Evolutionary conservation across 306 rosid genomes (phyloP).

Genomic region (Cercis canadensis): DNA sequence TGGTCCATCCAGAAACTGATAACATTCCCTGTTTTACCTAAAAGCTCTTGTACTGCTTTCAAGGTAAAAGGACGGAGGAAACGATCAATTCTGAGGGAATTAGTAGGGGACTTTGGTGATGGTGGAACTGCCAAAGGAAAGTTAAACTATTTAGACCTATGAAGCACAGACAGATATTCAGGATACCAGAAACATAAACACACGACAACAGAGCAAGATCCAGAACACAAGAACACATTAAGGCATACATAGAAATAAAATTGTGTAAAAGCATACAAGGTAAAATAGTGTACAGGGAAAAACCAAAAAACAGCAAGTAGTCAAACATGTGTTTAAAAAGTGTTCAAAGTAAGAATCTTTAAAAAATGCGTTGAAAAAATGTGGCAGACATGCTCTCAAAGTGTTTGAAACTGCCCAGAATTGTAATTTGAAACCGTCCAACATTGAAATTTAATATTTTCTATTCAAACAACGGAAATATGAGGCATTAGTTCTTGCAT

Average conservation of each 20-base stretch:
- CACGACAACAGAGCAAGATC: conserved; percentile 5
- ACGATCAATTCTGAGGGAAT: conserved; percentile 80
- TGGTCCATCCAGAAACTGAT: conserved; percentile 98
- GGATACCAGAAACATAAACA: neutral
- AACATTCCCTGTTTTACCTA: conserved; percentile 83
- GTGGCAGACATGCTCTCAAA: conserved; percentile 4
- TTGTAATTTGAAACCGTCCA: neutral
- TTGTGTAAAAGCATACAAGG: neutral
- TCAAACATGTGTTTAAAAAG: too few species aligned
- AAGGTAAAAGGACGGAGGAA: conserved; percentile 97
- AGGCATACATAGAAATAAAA: conserved; percentile 11
- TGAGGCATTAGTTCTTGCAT: neutral
- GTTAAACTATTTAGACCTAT: conserved; percentile 19
- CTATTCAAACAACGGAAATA: neutral
- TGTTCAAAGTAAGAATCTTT: conserved; percentile 8
- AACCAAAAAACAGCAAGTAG: too few species aligned
- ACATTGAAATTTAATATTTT: conserved; percentile 19
- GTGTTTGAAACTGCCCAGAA: conserved; percentile 3
- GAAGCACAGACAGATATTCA: neutral
- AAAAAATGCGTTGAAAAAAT: neutral
- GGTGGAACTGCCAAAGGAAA: conserved; percentile 78
- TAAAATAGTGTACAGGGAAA: too few species aligned
- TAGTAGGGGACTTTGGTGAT: conserved; percentile 73
- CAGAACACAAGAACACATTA: neutral
- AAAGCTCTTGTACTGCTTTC: conserved; percentile 95